Conservation (phyloP, 2,329 filamentous ascomycete genomes). For the Fusarium sp. region DNA sequence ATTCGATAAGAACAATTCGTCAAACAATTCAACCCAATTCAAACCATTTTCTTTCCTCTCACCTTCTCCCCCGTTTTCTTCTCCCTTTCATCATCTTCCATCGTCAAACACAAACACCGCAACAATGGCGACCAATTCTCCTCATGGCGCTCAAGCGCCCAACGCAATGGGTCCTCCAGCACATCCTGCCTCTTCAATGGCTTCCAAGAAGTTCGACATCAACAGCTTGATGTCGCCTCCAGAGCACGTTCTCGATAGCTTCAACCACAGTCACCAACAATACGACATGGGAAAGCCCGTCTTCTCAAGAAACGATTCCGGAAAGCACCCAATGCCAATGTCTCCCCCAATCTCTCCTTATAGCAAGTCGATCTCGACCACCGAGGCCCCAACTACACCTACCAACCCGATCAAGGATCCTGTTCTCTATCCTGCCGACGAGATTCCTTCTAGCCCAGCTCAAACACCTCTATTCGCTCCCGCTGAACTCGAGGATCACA, state of each 20-base stretch:
- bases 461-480: conserved; percentile 66
- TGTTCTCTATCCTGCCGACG: conserved; percentile 69
- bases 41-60: conserved; percentile 34
- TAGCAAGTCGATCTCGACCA: conserved; percentile 57
- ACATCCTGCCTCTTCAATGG: conserved; percentile 41
- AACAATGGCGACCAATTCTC: conserved; percentile 50
- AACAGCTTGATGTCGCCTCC: conserved; percentile 75
- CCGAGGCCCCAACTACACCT: conserved; percentile 50
- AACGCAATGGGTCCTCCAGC: conserved; percentile 53
- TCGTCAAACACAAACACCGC: conserved; percentile 31
- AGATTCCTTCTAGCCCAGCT: conserved; percentile 56
- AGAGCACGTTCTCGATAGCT: conserved; percentile 69
- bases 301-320: conserved; percentile 46
- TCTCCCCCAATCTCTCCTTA: conserved; percentile 72
- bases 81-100: conserved; percentile 25
- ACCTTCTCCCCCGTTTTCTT: conserved; percentile 27
- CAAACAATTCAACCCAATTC: conserved; percentile 35
- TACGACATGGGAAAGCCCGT: conserved; percentile 38
- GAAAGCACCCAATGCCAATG: conserved; percentile 59
- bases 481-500: conserved; percentile 58
- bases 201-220: conserved; percentile 63
- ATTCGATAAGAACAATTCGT: conserved; percentile 51
- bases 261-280: conserved; percentile 53
- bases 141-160: conserved; percentile 36
- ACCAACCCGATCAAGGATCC: conserved; percentile 64